Evolutionary conservation across 1,284 basidiomycete species (phyloP).

Genomic region (Rhizoctonia solani): DNA sequence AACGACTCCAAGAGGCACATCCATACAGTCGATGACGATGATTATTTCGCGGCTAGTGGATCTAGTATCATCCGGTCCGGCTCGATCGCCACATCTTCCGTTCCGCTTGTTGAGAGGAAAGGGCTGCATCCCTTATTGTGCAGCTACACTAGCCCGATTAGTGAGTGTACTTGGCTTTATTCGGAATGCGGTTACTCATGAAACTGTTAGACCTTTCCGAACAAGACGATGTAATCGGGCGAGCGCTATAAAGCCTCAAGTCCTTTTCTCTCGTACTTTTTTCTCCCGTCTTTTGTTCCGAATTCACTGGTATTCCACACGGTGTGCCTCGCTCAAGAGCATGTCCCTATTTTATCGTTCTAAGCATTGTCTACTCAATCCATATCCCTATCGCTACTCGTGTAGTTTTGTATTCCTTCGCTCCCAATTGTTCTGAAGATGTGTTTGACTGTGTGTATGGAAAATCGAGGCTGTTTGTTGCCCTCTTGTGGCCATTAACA

Average conservation of each 20-base stretch:
- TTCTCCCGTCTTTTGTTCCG: too few relatives aligned
- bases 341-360: too few relatives aligned
- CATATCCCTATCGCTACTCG: too few relatives aligned
- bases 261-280: too few relatives aligned
- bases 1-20: background rate
- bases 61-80: constrained; percentile 21
- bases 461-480: too few relatives aligned
- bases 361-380: too few relatives aligned
- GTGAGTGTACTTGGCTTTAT: background rate
- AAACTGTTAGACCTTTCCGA: background rate
- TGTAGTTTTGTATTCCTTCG: too few relatives aligned
- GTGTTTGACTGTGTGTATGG: too few relatives aligned
- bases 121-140: constrained; percentile 23
- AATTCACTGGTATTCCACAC: too few relatives aligned
- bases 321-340: too few relatives aligned
- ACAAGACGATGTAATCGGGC: constrained; percentile 10
- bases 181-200: background rate
- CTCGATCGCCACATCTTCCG: background rate
- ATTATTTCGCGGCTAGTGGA: constrained; percentile 1
- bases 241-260: constrained; percentile 1
- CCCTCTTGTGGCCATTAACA: too few relatives aligned
- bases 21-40: background rate
- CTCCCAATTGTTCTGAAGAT: too few relatives aligned
- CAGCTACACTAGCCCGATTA: constrained; percentile 27
- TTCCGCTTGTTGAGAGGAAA: background rate